Base-by-base conservation (phyloP, 192 early-diverging fungal species). In the Coemansia sp. region DNA sequence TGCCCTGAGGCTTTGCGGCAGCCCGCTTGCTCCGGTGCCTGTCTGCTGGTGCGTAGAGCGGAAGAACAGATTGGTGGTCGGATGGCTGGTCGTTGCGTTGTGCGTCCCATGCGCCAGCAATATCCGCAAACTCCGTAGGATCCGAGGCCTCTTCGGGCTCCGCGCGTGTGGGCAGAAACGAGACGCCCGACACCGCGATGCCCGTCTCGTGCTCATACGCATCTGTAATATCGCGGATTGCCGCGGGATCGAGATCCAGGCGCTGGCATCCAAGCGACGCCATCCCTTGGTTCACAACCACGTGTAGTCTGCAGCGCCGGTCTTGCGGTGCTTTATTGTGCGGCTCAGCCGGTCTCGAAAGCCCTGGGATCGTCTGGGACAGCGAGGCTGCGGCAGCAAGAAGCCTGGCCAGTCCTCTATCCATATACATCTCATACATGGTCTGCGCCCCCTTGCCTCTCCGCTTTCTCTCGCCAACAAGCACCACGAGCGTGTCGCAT, bases 401-500 rank as follows among this genome's bases (percentile, higher is more conserved):
- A 12, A 79, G 55, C 13, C 25, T 37, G 0, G 65, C 76, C 53
- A 79, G n/a, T 0, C 42, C 64, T 41, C 8, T 13, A 38, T 79
- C 76, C 41, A 73, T 59, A 14, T 59, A 59, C 57, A 59, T 7
- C 9, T 59, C 57, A 16, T 41, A 40, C 20, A 59, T 6, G 14
- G 57, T 39, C 38, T 13, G 9, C 14, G 32, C 56, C 57, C 14
- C 39, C 8, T 59, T 59, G 32, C 45, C 48, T 8, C 48, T 22
- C 44, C 19, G 20, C 22, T 32, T 8, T 19, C 42, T 2, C 51
- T 43, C 16, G 59, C 53, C 46, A 16, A 19, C 67, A 44, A 72
- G 41, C 5, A 81, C 74, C 20, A 81, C 8, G 20, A 81, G 41
- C 0, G 61, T 58, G 48, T 76, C 70, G 61, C 79, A 70, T 37